Evolutionary conservation across 192 early-diverging fungal genomes (phyloP).

Genomic region (Coemansia sp.): DNA sequence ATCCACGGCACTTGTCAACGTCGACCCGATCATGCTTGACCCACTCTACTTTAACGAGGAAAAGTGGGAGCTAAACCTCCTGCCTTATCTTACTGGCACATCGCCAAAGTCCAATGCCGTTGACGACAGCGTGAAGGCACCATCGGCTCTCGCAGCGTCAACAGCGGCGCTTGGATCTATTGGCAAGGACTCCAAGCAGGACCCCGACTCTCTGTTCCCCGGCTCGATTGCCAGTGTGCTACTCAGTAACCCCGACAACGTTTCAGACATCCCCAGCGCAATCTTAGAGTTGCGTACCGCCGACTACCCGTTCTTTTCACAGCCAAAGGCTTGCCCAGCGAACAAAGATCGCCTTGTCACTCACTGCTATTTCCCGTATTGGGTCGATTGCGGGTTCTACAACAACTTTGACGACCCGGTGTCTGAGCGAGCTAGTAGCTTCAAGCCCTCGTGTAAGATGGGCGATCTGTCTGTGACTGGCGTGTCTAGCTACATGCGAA

Average conservation of each 20-base stretch:
- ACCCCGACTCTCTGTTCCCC: background rate
- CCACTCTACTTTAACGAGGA: conserved; percentile 53
- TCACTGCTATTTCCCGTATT: conserved; percentile 72
- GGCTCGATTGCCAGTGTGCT: conserved; percentile 2
- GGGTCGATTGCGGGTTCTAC: conserved; percentile 93
- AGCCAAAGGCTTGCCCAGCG: background rate
- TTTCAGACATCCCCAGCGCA: conserved; percentile 19
- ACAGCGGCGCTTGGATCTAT: background rate
- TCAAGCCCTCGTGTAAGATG: conserved; percentile 38
- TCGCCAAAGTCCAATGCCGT: background rate
- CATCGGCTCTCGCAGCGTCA: background rate
- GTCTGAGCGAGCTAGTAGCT: conserved; percentile 12
- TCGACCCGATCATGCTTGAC: conserved; percentile 49
- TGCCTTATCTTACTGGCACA: conserved; percentile 20
- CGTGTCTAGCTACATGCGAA: conserved; percentile 31
- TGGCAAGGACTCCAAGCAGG: background rate
- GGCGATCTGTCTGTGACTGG: conserved; percentile 34
- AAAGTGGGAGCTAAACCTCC: conserved; percentile 26
- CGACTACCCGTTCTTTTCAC: conserved; percentile 29
- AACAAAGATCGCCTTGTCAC: conserved; percentile 32
- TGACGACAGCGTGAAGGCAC: background rate
- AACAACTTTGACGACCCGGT: conserved; percentile 37
- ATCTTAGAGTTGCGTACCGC: conserved; percentile 20
- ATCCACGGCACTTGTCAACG: background rate
- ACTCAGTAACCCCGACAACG: background rate